These are phyloP conservation scores for Trichoderma virens DNA, from an alignment of 495 filamentous ascomycete genomes.

Conservation along the genomic window DNA sequence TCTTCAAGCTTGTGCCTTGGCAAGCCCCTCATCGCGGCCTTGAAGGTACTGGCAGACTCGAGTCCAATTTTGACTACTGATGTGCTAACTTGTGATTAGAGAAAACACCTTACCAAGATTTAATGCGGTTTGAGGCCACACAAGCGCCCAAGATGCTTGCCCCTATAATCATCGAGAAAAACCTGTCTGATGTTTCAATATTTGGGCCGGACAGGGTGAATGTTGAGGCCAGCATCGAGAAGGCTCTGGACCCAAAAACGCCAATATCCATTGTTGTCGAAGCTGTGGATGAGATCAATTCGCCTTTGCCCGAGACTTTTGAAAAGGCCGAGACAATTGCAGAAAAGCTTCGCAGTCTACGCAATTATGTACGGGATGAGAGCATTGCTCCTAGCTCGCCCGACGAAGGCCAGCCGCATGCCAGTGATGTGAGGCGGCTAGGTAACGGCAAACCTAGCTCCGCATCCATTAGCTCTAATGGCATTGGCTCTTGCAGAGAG, in stretches of 20 bases:
- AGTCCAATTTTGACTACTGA: neutral
- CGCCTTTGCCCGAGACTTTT: slow-evolving; percentile 21
- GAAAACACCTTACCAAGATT: slow-evolving; percentile 32
- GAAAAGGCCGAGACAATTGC: slow-evolving; percentile 26
- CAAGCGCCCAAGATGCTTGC: slow-evolving; percentile 35
- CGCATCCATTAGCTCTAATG: slow-evolving; percentile 2
- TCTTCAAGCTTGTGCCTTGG: slow-evolving; percentile 43
- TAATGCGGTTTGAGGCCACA: slow-evolving; percentile 38
- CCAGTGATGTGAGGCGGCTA: neutral
- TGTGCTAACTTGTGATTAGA: slow-evolving; percentile 25
- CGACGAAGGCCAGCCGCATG: neutral
- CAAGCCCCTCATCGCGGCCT: slow-evolving; percentile 35
- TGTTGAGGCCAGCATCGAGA: slow-evolving; percentile 25
- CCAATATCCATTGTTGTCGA: slow-evolving; percentile 10
- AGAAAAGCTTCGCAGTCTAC: slow-evolving; percentile 31
- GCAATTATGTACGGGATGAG: slow-evolving; percentile 19
- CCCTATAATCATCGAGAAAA: slow-evolving; percentile 34
- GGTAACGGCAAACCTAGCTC: neutral
- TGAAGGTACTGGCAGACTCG: slow-evolving; percentile 27
- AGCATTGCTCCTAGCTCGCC: neutral
- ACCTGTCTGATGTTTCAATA: slow-evolving; percentile 31
- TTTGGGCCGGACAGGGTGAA: slow-evolving; percentile 36
- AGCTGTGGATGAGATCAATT: slow-evolving; percentile 16
- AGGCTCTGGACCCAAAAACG: slow-evolving; percentile 21
- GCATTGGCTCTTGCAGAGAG: slow-evolving; percentile 28